Conservation (phyloP, 2,329 filamentous ascomycete genomes). For the Dactylellina parvicollis region DNA sequence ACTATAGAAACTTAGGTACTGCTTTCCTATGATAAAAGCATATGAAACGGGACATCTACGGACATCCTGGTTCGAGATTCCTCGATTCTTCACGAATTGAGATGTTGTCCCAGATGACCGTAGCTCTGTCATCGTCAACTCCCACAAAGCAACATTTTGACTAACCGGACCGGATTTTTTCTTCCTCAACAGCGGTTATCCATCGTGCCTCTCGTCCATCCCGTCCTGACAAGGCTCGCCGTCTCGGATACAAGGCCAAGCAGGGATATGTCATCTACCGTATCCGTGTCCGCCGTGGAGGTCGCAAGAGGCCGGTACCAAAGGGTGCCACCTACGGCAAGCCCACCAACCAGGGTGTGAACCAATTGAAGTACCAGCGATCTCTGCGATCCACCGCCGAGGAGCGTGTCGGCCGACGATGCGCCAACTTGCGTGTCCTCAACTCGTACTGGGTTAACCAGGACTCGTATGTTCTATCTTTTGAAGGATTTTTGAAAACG, state of each 20-base stretch:
- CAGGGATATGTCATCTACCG: slow-evolving; percentile 99
- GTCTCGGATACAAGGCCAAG: slow-evolving; percentile 99
- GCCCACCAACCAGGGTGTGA: slow-evolving; percentile 99
- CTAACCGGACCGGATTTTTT: slow-evolving; percentile 72
- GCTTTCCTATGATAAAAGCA: slow-evolving; percentile 55
- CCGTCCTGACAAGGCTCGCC: slow-evolving; percentile 99
- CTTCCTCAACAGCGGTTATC: slow-evolving; percentile 88
- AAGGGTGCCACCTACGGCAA: slow-evolving; percentile 99
- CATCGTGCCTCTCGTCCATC: slow-evolving; percentile 98
- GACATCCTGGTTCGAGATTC: slow-evolving; percentile 64
- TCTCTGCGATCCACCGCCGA: slow-evolving; percentile 97
- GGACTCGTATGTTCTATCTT: slow-evolving; percentile 71
- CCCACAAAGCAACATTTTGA: slow-evolving; percentile 18
- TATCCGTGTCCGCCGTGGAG: slow-evolving; percentile 96
- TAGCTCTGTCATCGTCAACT: slow-evolving; percentile 10
- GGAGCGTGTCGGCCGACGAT: slow-evolving; percentile 99
- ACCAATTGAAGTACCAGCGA: slow-evolving; percentile 99
- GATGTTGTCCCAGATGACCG: slow-evolving; percentile 2
- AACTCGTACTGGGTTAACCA: slow-evolving; percentile 99
- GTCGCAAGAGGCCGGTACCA: slow-evolving; percentile 93
- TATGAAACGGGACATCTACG: slow-evolving; percentile 61
- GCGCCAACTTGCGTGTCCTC: slow-evolving; percentile 97
- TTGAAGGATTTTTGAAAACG: neutral
- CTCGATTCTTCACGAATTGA: slow-evolving; percentile 68
- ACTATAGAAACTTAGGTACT: slow-evolving; percentile 65